These are phyloP conservation scores for Candida albicans DNA, from an alignment of 1,139 yeast species.

Conservation along the genomic window DNA sequence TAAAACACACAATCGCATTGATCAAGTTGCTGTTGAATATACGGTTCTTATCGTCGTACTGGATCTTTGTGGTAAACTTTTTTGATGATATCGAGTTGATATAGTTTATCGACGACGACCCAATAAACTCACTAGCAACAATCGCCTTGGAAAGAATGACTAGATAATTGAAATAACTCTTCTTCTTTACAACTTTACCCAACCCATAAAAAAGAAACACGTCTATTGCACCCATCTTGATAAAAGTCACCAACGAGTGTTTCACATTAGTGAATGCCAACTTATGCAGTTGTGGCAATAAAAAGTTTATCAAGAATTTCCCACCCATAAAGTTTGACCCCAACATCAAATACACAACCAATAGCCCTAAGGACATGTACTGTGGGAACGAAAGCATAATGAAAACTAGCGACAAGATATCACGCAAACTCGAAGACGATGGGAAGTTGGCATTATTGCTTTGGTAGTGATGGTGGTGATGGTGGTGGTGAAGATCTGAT, in stretches of 20 bases:
- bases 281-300: slow-evolving; percentile 9
- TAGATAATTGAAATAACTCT: slow-evolving; percentile 36
- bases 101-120: slow-evolving; percentile 27
- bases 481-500: slow-evolving; percentile 9
- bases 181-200: slow-evolving; percentile 30
- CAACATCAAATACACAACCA: slow-evolving; percentile 39
- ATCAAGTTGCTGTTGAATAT: slow-evolving; percentile 22
- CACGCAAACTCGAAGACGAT: slow-evolving; percentile 35
- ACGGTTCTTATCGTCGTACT: slow-evolving; percentile 20
- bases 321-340: slow-evolving; percentile 47
- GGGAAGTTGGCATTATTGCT: slow-evolving; percentile 12
- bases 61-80: slow-evolving; percentile 18
- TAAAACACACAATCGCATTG: slow-evolving; percentile 31
- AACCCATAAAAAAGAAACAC: slow-evolving; percentile 30
- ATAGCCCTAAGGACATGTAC: slow-evolving; percentile 37
- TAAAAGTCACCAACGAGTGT: slow-evolving; percentile 17
- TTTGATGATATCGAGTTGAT: slow-evolving; percentile 17
- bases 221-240: slow-evolving; percentile 29
- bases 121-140: slow-evolving; percentile 51
- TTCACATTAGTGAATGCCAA: slow-evolving; percentile 2
- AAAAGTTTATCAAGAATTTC: slow-evolving; percentile 32
- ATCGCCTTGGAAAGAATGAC: slow-evolving; percentile 50
- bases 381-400: slow-evolving; percentile 43
- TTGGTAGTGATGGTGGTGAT: slow-evolving; percentile 9
- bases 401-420: slow-evolving; percentile 44